Evolutionary conservation across 805 yeast species (phyloP).

Genomic region (Metschnikowia similis): DNA sequence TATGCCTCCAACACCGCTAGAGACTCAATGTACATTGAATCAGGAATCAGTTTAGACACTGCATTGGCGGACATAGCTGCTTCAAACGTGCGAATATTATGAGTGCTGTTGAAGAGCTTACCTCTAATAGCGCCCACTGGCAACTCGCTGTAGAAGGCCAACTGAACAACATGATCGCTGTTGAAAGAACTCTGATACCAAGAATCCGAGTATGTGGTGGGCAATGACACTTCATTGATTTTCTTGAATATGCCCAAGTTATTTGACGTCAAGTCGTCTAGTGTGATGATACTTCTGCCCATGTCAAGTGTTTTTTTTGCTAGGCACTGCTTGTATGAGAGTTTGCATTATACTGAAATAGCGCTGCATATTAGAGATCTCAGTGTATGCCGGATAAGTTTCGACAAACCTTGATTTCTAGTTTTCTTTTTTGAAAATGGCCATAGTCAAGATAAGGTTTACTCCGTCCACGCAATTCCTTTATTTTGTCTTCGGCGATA

Average conservation of each 20-base stretch:
- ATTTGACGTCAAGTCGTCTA: slow-evolving; percentile 58
- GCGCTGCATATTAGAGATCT: neutral
- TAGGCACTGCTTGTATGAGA: neutral
- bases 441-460: neutral
- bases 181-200: slow-evolving; percentile 50
- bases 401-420: no score
- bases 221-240: slow-evolving; percentile 51
- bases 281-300: slow-evolving; percentile 43
- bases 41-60: slow-evolving; percentile 36
- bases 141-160: slow-evolving; percentile 67
- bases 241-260: slow-evolving; percentile 56
- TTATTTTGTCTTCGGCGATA: neutral
- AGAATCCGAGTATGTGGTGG: slow-evolving; percentile 45
- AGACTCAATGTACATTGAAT: slow-evolving; percentile 59
- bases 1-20: slow-evolving; percentile 67
- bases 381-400: neutral
- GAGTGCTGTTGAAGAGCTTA: slow-evolving; percentile 41
- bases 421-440: neutral
- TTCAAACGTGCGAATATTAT: slow-evolving; percentile 30
- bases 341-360: neutral
- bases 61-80: slow-evolving; percentile 17
- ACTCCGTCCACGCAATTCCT: no score
- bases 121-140: slow-evolving; percentile 79
- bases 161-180: slow-evolving; percentile 48
- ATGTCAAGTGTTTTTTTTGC: slow-evolving; percentile 8